Evolutionary conservation across 164 flowering plant genomes (phyloP), one percentile per base, ranked within the genome.

Genomic region (Nelumbo lutea): DNA sequence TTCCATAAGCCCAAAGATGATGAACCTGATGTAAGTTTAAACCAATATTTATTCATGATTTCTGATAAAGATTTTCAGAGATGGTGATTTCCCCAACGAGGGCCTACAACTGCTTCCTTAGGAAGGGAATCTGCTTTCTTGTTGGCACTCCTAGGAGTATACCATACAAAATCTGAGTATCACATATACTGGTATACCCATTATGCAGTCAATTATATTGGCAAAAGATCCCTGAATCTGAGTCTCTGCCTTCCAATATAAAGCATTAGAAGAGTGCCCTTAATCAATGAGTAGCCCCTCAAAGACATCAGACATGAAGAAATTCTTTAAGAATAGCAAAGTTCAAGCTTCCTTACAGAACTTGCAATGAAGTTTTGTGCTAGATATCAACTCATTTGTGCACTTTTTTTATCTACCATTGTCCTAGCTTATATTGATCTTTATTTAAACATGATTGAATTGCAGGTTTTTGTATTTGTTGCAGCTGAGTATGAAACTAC

Each of bases 401-500:
- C 39, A 2, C 13, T 48, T 42, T 59, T 7, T 43, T 51, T 5
- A 3, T 13, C 8, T n/a, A 42, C 67, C n/a, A 27, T 27, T 44
- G 10, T 7, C 13, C 42, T 48, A 64, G 42, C 51, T 2, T 10
- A 10, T 5, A 48, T 45, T 51, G 41, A 64, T 9, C 46, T 64
- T 59, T 15, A 41, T 58, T 43, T 39, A 61, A n/a, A 9, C 52
- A 61, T 67, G 9, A 14, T 45, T 55, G 4, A 46, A 42, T 71
- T 72, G 53, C 72, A 68, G 80, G 72, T 71, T 43, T 77, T 77
- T 68, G 75, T 70, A 48, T 77, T 77, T 64, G 51, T 73, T 11
- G 75, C 80, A 61, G 77, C 77, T 13, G 75, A 77, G 65, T 73
- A 77, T 64, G 70, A 77, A 64, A 73, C 72, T 58, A 27, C 57